A percentile compares a stretch with the other conserved stretches of the same genome.
Evolutionary conservation across 257 asterid genomes (phyloP).

Genomic region (Forsythia suspensa): DNA sequence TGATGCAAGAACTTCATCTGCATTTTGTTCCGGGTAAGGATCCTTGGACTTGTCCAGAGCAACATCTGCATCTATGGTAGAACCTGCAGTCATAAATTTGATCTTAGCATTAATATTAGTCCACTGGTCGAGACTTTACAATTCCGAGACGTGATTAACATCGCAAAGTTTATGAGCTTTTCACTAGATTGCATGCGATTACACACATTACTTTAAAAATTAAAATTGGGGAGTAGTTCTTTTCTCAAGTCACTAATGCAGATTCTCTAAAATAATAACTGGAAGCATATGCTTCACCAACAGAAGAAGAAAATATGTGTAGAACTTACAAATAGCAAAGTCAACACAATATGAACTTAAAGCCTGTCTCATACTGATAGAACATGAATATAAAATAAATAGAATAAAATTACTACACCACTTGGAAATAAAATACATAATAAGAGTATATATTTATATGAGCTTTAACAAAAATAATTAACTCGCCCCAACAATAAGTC

Average conservation of each 20-base stretch:
- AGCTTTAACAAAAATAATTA: not conserved
- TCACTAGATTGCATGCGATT: not conserved
- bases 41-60: conserved; percentile 20
- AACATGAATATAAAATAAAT: not conserved
- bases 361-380: not conserved
- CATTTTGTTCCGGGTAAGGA: conserved; percentile 25
- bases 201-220: not conserved
- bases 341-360: not conserved
- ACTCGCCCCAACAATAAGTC: not conserved
- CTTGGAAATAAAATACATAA: not conserved
- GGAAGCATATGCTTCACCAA: not conserved
- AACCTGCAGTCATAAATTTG: conserved; percentile 23
- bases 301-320: not conserved
- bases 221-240: not conserved
- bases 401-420: not conserved
- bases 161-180: not conserved
- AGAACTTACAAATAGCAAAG: not conserved
- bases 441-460: not conserved
- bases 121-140: not conserved
- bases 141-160: not conserved
- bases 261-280: not conserved
- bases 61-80: conserved; percentile 21
- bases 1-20: conserved; percentile 29
- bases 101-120: conserved; percentile 8
- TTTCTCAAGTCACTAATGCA: not conserved